phyloP scores from a whole-genome alignment of 768 basidiomycete species.

The Boletus barrowsii region DNA sequence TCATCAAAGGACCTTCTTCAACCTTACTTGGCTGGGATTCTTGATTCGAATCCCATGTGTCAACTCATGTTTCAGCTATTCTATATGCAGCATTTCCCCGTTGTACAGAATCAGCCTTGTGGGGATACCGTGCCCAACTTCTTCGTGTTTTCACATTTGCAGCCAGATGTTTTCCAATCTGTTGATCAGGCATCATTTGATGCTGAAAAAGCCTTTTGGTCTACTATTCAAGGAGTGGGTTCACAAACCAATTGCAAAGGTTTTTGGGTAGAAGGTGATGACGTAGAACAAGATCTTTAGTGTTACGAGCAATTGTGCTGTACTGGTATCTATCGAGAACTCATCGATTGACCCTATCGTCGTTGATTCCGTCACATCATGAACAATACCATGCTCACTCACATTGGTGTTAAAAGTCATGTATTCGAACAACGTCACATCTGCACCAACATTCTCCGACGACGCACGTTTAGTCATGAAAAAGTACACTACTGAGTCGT shows the following conservation, averaged over 20 bases:
- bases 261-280: conserved; percentile 9
- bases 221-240: conserved; percentile 7
- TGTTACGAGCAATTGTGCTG: too few species aligned
- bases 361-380: too few species aligned
- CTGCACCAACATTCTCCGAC: too few species aligned
- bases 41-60: conserved; percentile 26
- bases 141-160: conserved; percentile 25
- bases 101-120: neutral
- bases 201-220: conserved; percentile 61
- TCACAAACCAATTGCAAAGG: neutral
- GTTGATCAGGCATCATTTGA: conserved; percentile 54
- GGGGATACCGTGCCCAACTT: conserved; percentile 3
- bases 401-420: too few species aligned
- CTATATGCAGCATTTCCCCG: conserved; percentile 46
- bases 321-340: too few species aligned
- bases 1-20: conserved; percentile 42
- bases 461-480: too few species aligned
- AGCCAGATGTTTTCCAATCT: conserved; percentile 44
- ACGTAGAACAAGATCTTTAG: too few species aligned
- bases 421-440: too few species aligned
- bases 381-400: too few species aligned
- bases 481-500: too few species aligned
- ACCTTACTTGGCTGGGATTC: conserved; percentile 53
- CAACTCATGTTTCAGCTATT: conserved; percentile 47
- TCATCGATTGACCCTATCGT: too few species aligned